Evolutionary conservation across 192 early-diverging fungal genomes (phyloP), one percentile per base, ranked within the genome.

Genomic region (Phlyctochytrium planicorne): DNA sequence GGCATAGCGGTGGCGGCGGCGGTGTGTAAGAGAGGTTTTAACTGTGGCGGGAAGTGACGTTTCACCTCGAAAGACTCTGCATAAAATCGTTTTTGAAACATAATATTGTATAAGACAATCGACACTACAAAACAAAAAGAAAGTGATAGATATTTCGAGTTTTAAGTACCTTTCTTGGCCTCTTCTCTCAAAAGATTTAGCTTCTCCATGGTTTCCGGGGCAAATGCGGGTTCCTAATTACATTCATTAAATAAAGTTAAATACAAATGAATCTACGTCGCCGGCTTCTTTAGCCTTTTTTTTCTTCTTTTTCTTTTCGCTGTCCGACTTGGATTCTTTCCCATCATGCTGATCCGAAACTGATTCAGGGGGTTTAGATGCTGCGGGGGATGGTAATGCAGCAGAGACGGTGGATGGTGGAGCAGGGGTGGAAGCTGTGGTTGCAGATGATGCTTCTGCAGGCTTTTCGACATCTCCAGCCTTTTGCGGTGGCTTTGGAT

Each of bases 41-140:
- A 35, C 24, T 69, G 60, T 52, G 60, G 60, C 12, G 68, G 68
- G 33, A 69, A 69, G 29, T 47, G 60, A 30, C 62, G 60, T 29
- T 69, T 69, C 59, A 62, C 53, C 52, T 69, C 68, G 31, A 69
- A 69, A 20, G 68, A 62, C 55, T 69, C 68, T 63, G 34, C 20
- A 34, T 20, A 27, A 1, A 25, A 23, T 0, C 25, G n/a, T 57
- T 57, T 14, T n/a, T 3, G n/a, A n/a, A n/a, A n/a, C n/a, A n/a
- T n/a, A n/a, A n/a, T n/a, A n/a, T n/a, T n/a, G n/a, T n/a, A n/a
- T n/a, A n/a, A n/a, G n/a, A n/a, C n/a, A n/a, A n/a, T n/a, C n/a
- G n/a, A n/a, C n/a, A n/a, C n/a, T n/a, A n/a, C 20, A 20, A 47
- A 47, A 14, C 40, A 47, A 20, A 6, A 6, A 47, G 20, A 47